Conservation (phyloP, 192 early-diverging fungal species). For the Coemansia sp. region DNA sequence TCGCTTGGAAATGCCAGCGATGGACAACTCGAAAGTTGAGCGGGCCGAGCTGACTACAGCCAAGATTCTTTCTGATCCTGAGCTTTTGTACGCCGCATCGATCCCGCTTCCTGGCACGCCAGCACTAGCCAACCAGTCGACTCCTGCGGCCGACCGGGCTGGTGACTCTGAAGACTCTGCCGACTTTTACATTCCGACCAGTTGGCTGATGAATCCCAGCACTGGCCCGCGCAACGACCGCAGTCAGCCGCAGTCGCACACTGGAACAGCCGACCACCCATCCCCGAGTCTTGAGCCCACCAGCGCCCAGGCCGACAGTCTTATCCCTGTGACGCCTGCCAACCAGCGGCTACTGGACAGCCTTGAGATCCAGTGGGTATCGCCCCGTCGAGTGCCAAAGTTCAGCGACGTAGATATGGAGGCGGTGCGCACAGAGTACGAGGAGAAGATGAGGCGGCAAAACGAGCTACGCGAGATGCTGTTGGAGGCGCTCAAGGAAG, state of each 20-base stretch:
- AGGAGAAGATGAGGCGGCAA: constrained; percentile 32
- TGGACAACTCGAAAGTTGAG: not conserved
- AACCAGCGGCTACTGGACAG: constrained; percentile 53
- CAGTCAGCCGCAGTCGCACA: constrained; percentile 9
- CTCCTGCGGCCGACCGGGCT: constrained; percentile 7
- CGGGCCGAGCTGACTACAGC: constrained; percentile 38
- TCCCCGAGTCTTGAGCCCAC: not conserved
- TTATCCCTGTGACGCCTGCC: constrained; percentile 51
- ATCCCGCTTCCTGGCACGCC: constrained; percentile 52
- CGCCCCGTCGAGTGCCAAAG: constrained; percentile 52
- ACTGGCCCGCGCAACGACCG: constrained; percentile 16
- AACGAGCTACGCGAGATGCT: constrained; percentile 53
- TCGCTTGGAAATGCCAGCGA: constrained; percentile 5
- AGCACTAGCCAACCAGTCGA: constrained; percentile 21
- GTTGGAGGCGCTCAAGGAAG: constrained; percentile 41
- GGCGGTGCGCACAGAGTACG: constrained; percentile 25
- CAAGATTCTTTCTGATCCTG: constrained; percentile 46
- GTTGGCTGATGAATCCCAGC: constrained; percentile 53
- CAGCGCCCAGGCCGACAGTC: constrained; percentile 14
- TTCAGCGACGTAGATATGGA: constrained; percentile 52
- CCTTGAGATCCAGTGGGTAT: constrained; percentile 52
- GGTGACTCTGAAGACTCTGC: constrained; percentile 2
- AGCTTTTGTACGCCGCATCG: constrained; percentile 42
- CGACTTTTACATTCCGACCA: constrained; percentile 50
- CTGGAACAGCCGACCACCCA: constrained; percentile 10